Base-by-base conservation (phyloP, 169 alveolate genomes). In the Eimeria maxima region DNA sequence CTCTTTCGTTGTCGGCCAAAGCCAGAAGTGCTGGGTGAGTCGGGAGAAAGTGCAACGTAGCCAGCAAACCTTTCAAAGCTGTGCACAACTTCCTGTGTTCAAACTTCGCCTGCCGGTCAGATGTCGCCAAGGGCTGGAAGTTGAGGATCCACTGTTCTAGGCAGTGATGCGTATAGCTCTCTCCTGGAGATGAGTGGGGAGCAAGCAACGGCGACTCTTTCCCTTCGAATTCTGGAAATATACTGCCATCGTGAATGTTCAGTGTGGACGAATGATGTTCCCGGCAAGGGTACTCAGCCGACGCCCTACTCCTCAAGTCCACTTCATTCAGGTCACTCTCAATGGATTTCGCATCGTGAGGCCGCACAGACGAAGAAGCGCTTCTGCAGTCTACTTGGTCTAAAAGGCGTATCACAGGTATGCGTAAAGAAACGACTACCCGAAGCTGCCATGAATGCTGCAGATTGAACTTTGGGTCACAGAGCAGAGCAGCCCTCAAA, bases 81-180 rank as follows among this genome's bases (percentile, higher is more conserved):
- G 93, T 84, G 80, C 93, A 84, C 42, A 84, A 20, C 93, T 27
- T 84, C 14, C 93, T 67, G 60, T 29, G 93, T 33, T 84, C 93
- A 18, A 84, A 84, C 80, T 84, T 84, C 33, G 33, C 29, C 7
- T 84, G 93, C 16, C 29, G 57, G 2, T 84, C 93, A 5, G 90
- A 33, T 29, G 80, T 20, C 5, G 53, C 27, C 45, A 63, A 33
- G 27, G 93, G 80, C 33, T 60, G 57, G 60, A 84, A 84, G 44
- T n/a, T n/a, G 44, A 84, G 93, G 29, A 57, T 38, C 93, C 93
- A 84, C 80, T 84, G 63, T 44, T 84, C 93, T 3, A 84, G 60
- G n/a, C 4, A 16, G 55, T 4, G 67, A 69, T 44, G 42, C 13
- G 80, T 57, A 20, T n/a, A 80, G 60, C 78, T 44, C 22, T 60